These are phyloP conservation scores for Aureobasidium melanogenum DNA, from an alignment of 2,329 filamentous ascomycete species.

Conservation along the genomic window DNA sequence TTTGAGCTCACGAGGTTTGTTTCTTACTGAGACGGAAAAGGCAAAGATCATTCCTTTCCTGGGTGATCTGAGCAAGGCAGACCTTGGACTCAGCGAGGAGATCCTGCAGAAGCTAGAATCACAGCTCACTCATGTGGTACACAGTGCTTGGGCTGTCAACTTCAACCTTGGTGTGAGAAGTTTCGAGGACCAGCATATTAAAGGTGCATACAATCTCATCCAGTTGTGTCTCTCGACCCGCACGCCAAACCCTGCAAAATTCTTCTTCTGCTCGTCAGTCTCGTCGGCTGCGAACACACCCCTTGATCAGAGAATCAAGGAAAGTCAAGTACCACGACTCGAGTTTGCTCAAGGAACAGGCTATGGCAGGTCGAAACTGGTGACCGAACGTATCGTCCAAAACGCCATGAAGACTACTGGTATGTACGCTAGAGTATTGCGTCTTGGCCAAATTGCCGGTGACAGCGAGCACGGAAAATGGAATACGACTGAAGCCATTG, in stretches of 20 bases:
- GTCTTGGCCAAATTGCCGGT: conserved; percentile 39
- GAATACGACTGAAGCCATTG: conserved; percentile 43
- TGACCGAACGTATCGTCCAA: conserved; percentile 17
- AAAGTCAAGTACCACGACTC: conserved; percentile 14
- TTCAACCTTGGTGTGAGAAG: conserved; percentile 45
- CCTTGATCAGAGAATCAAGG: conserved; percentile 1
- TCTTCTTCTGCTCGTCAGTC: conserved; percentile 45
- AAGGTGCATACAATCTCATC: conserved; percentile 37
- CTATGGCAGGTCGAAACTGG: conserved; percentile 19
- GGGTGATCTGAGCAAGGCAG: conserved; percentile 30
- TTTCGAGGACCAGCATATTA: conserved; percentile 42
- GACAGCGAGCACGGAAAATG: conserved; percentile 39
- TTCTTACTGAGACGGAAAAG: conserved; percentile 21
- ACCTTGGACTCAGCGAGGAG: conserved; percentile 31
- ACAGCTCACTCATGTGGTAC: conserved; percentile 37
- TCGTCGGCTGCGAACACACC: conserved; percentile 27
- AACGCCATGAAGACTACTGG: conserved; percentile 15
- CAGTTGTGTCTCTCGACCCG: conserved; percentile 28
- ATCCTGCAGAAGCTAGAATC: conserved; percentile 22
- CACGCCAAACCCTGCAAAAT: conserved; percentile 22
- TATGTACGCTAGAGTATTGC: conserved; percentile 21
- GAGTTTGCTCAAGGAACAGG: conserved; percentile 18
- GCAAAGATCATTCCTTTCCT: conserved; percentile 31
- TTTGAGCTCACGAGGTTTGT: conserved; percentile 29
- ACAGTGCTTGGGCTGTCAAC: conserved; percentile 47